Conservation (phyloP, 2,329 filamentous ascomycete species). For the Biscogniauxia mediterranea region DNA sequence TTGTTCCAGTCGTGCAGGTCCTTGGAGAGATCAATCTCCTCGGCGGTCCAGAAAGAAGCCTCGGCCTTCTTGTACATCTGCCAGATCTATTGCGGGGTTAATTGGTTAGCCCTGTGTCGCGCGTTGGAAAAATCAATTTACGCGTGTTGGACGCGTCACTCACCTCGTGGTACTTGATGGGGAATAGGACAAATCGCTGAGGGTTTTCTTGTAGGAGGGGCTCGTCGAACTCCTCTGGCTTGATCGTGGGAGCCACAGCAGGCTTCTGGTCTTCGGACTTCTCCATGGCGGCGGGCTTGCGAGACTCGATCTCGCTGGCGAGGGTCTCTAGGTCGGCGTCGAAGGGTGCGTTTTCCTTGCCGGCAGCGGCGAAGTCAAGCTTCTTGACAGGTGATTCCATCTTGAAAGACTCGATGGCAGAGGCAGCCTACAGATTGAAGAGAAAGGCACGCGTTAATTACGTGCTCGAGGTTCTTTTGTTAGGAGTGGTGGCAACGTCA, state of each 20-base stretch:
- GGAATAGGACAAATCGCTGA: conserved; percentile 94
- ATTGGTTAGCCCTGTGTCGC: conserved; percentile 38
- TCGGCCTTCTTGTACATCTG: conserved; percentile 99
- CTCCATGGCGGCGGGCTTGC: conserved; percentile 56
- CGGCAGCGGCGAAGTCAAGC: conserved; percentile 68
- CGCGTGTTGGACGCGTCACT: conserved; percentile 63
- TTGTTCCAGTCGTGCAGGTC: conserved; percentile 99
- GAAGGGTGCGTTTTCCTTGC: conserved; percentile 77
- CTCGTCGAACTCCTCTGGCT: conserved; percentile 75
- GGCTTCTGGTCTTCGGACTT: conserved; percentile 39
- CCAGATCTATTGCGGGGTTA: conserved; percentile 71
- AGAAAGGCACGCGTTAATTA: conserved; percentile 22
- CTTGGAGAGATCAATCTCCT: conserved; percentile 99
- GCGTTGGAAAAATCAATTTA: conserved; percentile 53
- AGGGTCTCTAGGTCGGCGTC: conserved; percentile 51
- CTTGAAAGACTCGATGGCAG: conserved; percentile 83
- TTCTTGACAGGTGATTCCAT: conserved; percentile 94
- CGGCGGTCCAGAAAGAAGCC: conserved; percentile 99
- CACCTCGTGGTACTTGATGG: conserved; percentile 99
- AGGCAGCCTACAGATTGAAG: conserved; percentile 65
- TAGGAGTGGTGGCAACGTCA: conserved; percentile 33
- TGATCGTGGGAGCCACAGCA: conserved; percentile 50
- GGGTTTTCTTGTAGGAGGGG: conserved; percentile 94
- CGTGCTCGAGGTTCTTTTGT: not conserved
- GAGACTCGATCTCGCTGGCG: conserved; percentile 57